Evolutionary conservation across 2,329 filamentous ascomycete species (phyloP), one percentile per base, ranked within the genome.

Genomic region (Alternaria solani): DNA sequence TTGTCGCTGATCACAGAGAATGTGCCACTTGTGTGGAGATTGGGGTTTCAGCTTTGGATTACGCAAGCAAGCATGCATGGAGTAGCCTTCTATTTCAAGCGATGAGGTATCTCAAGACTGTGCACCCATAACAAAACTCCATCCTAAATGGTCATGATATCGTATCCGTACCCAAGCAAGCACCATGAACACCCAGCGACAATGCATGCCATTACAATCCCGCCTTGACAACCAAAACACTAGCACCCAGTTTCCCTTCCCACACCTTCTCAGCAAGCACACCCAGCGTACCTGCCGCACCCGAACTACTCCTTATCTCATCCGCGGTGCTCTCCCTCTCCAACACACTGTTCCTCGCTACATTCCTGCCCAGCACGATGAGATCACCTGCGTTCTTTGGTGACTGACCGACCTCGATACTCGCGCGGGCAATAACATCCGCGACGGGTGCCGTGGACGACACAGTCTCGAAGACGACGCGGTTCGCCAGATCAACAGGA

Each of bases 211-310:
- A 12, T 48, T 23, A 59, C 23, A 59, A 28, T 30, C 71, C 74
- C 25, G 89, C 89, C 78, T 92, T 88, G 28, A 94, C 83, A 55
- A 93, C 86, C 54, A 93, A 80, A 26, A 93, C 79, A 75, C 90
- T 92, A 0, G 89, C 87, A 64, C 84, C 85, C n/a, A 91, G 77
- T 12, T 84, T 85, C 44, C 82, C 82, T 52, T 83, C 83, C 43
- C 88, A 83, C n/a, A 90, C 77, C 57, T 84, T 82, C 74, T 89
- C 85, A 9, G 86, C 87, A 30, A 88, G 80, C n/a, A 81, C 78
- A 9, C 89, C 89, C 34, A 91, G 70, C 26, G 86, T 87, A 51
- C 77, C 79, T 20, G 68, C 72, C 5, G 72, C 77, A 6, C 65
- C 51, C 2, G 76, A 74, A 34, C 55, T 54, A 30, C 57, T 75